These are phyloP conservation scores for Kwoniella dendrophila DNA, from an alignment of 768 basidiomycete species.

Conservation along the genomic window DNA sequence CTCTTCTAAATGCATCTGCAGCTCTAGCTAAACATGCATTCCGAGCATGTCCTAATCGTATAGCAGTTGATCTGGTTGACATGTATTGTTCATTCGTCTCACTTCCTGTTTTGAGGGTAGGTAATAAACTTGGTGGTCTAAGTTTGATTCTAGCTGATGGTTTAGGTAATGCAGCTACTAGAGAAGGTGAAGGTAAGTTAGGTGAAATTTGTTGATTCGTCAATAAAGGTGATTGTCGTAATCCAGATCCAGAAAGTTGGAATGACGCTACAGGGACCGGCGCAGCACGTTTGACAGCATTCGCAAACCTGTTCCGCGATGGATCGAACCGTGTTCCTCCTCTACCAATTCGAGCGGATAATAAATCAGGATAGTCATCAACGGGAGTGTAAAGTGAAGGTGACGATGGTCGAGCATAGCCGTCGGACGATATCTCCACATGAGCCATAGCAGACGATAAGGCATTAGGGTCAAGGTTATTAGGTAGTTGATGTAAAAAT, in stretches of 20 bases:
- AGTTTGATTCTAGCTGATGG: constrained; percentile 80
- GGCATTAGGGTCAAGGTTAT: constrained; percentile 68
- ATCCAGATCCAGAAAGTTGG: constrained; percentile 34
- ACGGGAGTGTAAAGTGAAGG: constrained; percentile 24
- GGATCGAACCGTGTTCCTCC: constrained; percentile 68
- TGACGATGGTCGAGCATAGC: constrained; percentile 39
- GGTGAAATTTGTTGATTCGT: constrained; percentile 1
- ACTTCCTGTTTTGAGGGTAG: constrained; percentile 85
- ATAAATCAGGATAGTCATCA: constrained; percentile 56
- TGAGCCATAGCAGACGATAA: constrained; percentile 52
- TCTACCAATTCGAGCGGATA: constrained; percentile 29
- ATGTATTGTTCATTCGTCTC: constrained; percentile 79
- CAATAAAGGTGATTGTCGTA: constrained; percentile 19
- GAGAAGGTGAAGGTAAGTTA: constrained; percentile 15
- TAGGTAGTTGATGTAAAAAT: constrained; percentile 87
- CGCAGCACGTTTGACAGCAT: constrained; percentile 77
- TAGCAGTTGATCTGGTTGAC: constrained; percentile 79
- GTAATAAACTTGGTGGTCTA: constrained; percentile 77
- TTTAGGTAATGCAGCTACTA: constrained; percentile 25
- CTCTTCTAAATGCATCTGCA: constrained; percentile 92
- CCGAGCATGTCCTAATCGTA: constrained; percentile 88
- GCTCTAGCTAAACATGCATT: constrained; percentile 93
- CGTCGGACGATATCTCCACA: constrained; percentile 51
- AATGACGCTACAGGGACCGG: constrained; percentile 31
- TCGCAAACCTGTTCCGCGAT: constrained; percentile 81